Percentiles rank a stretch among this genome's conserved stretches.
Evolutionary conservation across 192 early-diverging fungal species (phyloP).

Genomic region (Coemansia sp.): DNA sequence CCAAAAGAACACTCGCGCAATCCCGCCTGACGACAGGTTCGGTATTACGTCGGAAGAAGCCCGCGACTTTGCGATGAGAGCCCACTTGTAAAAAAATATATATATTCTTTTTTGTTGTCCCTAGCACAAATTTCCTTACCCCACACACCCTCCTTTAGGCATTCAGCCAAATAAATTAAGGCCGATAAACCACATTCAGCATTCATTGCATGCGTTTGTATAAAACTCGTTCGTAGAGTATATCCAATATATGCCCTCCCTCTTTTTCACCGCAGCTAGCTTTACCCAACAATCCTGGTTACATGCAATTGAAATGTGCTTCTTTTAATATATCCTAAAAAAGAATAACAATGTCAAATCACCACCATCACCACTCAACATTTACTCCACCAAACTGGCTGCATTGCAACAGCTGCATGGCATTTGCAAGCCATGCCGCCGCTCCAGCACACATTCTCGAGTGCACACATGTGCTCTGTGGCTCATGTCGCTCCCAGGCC

Average conservation of each 20-base stretch:
- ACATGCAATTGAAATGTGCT: too few species aligned
- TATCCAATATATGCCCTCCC: not conserved
- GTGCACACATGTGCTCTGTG: constrained; percentile 46
- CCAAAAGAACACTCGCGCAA: constrained; percentile 14
- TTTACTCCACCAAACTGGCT: constrained; percentile 29
- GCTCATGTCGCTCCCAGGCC: constrained; percentile 11
- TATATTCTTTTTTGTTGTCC: too few species aligned
- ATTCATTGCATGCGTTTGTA: too few species aligned
- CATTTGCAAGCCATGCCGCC: constrained; percentile 18
- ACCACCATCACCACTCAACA: not conserved
- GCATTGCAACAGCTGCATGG: constrained; percentile 44
- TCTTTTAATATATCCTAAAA: not conserved
- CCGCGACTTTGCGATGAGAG: constrained; percentile 11
- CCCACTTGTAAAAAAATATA: not conserved
- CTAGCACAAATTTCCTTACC: too few species aligned
- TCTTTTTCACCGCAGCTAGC: too few species aligned
- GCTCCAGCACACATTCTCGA: constrained; percentile 28
- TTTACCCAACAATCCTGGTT: too few species aligned
- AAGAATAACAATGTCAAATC: constrained; percentile 7
- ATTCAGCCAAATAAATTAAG: too few species aligned
- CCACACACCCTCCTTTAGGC: too few species aligned
- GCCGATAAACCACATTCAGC: too few species aligned
- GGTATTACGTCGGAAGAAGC: constrained; percentile 34
- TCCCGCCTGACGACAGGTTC: constrained; percentile 31
- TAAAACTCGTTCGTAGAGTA: not conserved